Evolutionary conservation across 148 eudicot genomes (phyloP), one percentile per base, ranked within the genome.

Genomic region (Cornus suecica): DNA sequence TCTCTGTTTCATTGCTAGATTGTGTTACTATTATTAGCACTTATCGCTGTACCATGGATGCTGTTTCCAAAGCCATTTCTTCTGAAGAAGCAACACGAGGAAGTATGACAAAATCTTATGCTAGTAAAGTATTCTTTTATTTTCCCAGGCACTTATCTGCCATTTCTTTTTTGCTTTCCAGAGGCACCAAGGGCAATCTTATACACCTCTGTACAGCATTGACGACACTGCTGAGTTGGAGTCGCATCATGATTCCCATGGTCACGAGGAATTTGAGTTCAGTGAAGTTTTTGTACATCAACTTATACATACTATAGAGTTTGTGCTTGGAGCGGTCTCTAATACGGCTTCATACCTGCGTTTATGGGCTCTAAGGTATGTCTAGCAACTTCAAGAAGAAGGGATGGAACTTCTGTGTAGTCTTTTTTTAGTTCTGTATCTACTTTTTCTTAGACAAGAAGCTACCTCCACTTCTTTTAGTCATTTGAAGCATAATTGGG

Each of bases 31-130:
- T 54, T 85, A 22, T 72, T 87, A 76, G 95, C 96, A 74, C 83
- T 93, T 48, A 78, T 88, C 51, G 88, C 98, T 7, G 96, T 93
- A 58, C 98, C 98, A 76, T 93, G 98, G 95, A 93, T 93, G 98
- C 76, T 93, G 71, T 70, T 91, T 76, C 98, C 98, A 22, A 93
- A 93, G 85, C 98, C 98, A 76, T 89, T 90, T 83, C 88, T 93
- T 73, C 69, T 93, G 84, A 91, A 93, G 88, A 93, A 85, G 75
- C 95, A 91, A 79, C 90, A 93, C 63, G 82, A 89, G 77, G 91
- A 90, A 82, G 98, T 91, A 85, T 58, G 90, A 73, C 37, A 64
- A 65, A 20, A 42, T 45, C 73, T 48, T 26, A 14, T 58, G 54
- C 37, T 56, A 67, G 45, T 68, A 54, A 14, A 63, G 58, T 61